phyloP scores from a whole-genome alignment of 1,284 basidiomycete species.

The Microbotryomycetes sp. region DNA sequence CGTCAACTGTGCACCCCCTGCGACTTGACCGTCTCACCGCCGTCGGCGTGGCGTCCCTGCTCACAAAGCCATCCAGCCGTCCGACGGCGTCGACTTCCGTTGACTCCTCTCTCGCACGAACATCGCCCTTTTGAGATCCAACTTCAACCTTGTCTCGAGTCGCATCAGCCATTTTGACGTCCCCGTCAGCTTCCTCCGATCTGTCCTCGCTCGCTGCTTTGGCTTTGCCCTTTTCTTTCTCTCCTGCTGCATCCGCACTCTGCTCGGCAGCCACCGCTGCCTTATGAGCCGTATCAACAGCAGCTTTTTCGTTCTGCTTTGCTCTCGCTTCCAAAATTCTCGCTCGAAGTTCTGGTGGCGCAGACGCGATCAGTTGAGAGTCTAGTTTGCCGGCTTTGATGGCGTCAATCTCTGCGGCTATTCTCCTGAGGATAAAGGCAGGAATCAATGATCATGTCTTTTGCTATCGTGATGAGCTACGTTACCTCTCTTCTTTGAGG shows the following conservation, averaged over 20 bases:
- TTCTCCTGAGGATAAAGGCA: not conserved
- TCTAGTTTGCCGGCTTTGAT: not conserved
- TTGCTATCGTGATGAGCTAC: too few relatives aligned
- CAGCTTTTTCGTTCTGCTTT: too few relatives aligned
- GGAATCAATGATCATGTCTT: too few relatives aligned
- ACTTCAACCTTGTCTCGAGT: not conserved
- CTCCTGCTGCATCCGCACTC: too few relatives aligned
- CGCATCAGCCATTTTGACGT: not conserved
- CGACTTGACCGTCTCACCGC: not conserved
- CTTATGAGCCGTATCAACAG: too few relatives aligned
- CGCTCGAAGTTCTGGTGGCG: not conserved
- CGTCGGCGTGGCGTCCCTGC: too few relatives aligned
- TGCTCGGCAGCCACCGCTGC: too few relatives aligned
- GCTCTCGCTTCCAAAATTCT: not conserved
- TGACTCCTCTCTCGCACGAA: too few relatives aligned
- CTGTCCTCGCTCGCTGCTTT: not conserved
- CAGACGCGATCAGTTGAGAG: not conserved
- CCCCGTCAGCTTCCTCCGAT: not conserved
- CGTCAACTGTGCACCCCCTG: not conserved
- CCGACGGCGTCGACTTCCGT: too few relatives aligned
- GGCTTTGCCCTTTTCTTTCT: conserved; percentile 3
- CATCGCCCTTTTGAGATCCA: not conserved
- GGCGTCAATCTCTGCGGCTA: not conserved
- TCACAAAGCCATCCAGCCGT: too few relatives aligned
- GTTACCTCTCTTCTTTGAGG: not conserved